Evolutionary conservation across 345 rosid genomes (phyloP), one percentile per base, ranked within the genome.

Genomic region (Cardiospermum halicacabum): DNA sequence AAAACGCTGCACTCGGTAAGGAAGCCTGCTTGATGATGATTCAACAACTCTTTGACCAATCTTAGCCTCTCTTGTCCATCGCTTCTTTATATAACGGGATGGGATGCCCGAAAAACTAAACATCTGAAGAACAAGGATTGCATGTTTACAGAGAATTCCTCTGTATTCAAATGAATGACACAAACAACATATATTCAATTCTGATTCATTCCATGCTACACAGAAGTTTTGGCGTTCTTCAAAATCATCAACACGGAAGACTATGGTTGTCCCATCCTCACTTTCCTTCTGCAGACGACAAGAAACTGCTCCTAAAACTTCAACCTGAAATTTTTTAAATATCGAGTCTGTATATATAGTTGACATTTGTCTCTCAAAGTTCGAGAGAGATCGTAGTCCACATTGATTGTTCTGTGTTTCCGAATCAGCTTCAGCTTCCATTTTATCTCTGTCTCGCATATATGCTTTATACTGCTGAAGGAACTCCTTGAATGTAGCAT

Each of bases 101-200:
- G 84, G 84, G 39, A 80, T 71, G 39, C 51, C 39, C 10, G 66
- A 66, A 66, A 77, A 13, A 16, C 81, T 77, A 62, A 68, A 74
- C 68, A 68, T 65, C 40, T 77, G 75, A 69, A 80, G 77, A 63
- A 77, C 84, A 56, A 80, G 77, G 50, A 80, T 68, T 4, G 77
- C 73, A 56, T 81, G 85, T 60, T 73, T 76, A 65, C 85, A 81
- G 11, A 81, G 78, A 53, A 70, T 67, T 55, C 85, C 85, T 66
- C 69, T 68, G 60, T 73, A 81, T 40, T 81, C 78, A 71, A 78
- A 78, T 45, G 62, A 70, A 53, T 67, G 75, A 56, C 85, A 77
- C 30, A 56, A 67, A 62, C 85, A 81, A 50, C 70, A 30, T 53
- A 81, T 65, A 57, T 67, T 66, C 57, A 60, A 53, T 39, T 69